These are phyloP conservation scores for Chlorella sp. DNA, from an alignment of 139 green algal species.

Conservation along the genomic window DNA sequence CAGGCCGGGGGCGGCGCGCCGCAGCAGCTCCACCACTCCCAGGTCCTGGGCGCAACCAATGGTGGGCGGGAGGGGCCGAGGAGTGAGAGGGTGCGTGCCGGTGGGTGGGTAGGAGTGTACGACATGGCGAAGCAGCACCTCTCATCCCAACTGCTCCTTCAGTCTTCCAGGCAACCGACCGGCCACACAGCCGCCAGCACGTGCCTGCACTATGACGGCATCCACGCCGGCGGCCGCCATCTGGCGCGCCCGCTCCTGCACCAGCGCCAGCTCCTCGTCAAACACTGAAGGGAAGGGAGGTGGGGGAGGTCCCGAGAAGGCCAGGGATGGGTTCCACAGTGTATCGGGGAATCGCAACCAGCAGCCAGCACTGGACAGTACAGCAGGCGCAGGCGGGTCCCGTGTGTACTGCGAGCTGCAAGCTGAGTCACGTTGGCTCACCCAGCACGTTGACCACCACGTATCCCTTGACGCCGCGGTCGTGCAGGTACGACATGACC, in stretches of 20 bases:
- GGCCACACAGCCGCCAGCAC: background rate
- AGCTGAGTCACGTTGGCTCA: background rate
- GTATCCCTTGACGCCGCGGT: constrained; percentile 70
- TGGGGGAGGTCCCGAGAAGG: no score
- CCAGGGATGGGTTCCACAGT: no score
- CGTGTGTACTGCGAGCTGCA: no score
- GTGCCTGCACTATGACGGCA: constrained; percentile 84
- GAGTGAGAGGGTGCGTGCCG: background rate
- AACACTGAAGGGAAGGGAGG: constrained; percentile 59
- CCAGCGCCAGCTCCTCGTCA: constrained; percentile 75
- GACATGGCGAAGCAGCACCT: background rate
- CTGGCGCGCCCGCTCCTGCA: constrained; percentile 55
- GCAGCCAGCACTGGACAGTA: no score
- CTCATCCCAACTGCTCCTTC: background rate
- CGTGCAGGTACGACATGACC: constrained; percentile 80
- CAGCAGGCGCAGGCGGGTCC: no score
- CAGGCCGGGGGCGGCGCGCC: constrained; percentile 67
- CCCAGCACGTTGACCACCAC: constrained; percentile 81
- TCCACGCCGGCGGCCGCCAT: constrained; percentile 77
- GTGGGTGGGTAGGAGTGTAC: background rate
- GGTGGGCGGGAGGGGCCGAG: background rate
- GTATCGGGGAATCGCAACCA: no score
- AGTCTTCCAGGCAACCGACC: background rate
- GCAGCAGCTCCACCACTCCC: constrained; percentile 70
- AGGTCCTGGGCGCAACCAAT: constrained; percentile 60